Base-by-base conservation (phyloP, 2,329 filamentous ascomycete species). In the Cadophora sp. region DNA sequence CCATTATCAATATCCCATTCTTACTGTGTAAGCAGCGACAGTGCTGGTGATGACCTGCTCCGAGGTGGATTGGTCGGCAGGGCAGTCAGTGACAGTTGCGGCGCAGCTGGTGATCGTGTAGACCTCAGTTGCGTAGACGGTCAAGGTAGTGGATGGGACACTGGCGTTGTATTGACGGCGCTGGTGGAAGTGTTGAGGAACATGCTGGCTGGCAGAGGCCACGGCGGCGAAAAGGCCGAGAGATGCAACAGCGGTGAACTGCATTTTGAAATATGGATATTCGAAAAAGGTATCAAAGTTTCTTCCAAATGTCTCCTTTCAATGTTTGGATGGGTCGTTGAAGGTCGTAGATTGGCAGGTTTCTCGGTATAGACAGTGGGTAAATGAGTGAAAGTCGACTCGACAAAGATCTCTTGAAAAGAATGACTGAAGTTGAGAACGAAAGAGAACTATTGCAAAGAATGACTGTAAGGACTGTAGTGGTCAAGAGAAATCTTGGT, bases 31-130 rank as follows among this genome's bases (percentile, higher is more conserved):
- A 66, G 83, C 76, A 62, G 80, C 71, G 66, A 80, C 72, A 72
- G 77, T 79, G 66, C 80, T 76, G 14, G 80, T 82, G 39, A 82
- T 79, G 30, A 80, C 70, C 1, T 68, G 36, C 39, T 65, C 66
- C 18, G 64, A 71, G 24, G 68, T 71, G 14, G 72, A 66, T 30
- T 72, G 65, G 1, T 66, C 58, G 30, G 76, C 76, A n/a, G 81
- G 79, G 80, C 81, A 80, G 74, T 81, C 70, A 68, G 79, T 80
- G 66, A 81, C 77, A 63, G 77, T 76, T 24, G 79, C 71, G 14
- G 79, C 78, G 65, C 80, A 81, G 63, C 75, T 78, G 62, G 76
- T 78, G 69, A 81, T 70, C 59, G 80, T 81, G 64, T 75, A 72
- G 65, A 79, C 67, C 30, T 73, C 70, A 41, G 79, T 81, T 8